Base-by-base conservation (phyloP, 2,329 filamentous ascomycete genomes). In the Fusarium tjaetaba region DNA sequence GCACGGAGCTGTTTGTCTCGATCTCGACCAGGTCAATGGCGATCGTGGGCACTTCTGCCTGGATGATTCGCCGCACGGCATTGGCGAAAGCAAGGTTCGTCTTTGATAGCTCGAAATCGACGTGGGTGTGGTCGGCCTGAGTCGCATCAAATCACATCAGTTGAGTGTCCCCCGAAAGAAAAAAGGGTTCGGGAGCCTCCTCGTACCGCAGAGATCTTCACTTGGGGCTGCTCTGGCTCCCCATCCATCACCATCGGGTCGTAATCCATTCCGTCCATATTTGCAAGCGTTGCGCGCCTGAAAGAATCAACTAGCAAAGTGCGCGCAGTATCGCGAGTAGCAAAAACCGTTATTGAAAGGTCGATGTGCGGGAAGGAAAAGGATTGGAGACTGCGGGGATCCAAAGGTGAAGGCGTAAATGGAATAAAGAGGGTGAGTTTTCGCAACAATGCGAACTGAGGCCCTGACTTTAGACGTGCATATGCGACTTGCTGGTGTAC, bases 21-120 rank as follows among this genome's bases (percentile, higher is more conserved):
- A 99, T 92, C 82, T 98, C 94, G 72, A 98, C 95, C 20, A 97
- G 89, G 80, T 99, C 96, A 82, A 98, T 95, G 72, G 96, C 95
- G 78, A 98, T 91, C 30, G 94, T 98, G 16, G 96, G 95, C 68
- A 99, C 93, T 84, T 99, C 96, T 78, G 94, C 94, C 75, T 97
- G 92, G 85, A 98, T 96, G 67, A 94, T 89, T 80, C 96, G 94
- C 71, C 96, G 95, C 70, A 98, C 85, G 51, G 95, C 93, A 87
- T 99, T 99, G 78, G 96, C 96, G 78, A 98, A 94, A 72, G 95
- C 90, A 67, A 98, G 91, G 81, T 97, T 94, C 79, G 96, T 94
- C 81, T 94, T 94, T 79, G 90, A 92, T 65, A 99, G 90, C 83
- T 96, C 92, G 86, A 98, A 98, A 84, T 97, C 93, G 82, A 97